phyloP scores from a whole-genome alignment of 768 basidiomycete species.

The Pluteus cervinus region DNA sequence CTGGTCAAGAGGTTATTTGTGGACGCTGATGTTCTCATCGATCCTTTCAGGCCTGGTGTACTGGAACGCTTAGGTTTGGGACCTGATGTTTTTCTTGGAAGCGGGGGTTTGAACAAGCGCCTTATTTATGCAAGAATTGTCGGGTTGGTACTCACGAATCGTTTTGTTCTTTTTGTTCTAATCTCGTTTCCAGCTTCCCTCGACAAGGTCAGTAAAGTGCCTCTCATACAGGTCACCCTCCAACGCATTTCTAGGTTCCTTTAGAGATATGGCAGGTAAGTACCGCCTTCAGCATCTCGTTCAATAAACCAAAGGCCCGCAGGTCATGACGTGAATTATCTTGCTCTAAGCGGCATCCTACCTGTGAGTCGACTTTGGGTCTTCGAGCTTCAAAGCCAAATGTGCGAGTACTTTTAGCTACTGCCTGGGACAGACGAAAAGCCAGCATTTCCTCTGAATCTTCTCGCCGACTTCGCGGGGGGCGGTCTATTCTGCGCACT shows the following conservation, averaged over 20 bases:
- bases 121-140: slow-evolving; percentile 72
- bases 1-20: slow-evolving; percentile 52
- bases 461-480: slow-evolving; percentile 80
- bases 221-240: background rate
- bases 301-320: background rate
- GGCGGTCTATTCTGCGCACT: slow-evolving; percentile 68
- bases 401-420: slow-evolving; percentile 35
- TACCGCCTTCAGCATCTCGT: background rate
- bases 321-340: slow-evolving; percentile 86
- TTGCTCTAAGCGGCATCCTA: slow-evolving; percentile 71
- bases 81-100: slow-evolving; percentile 65
- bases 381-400: background rate
- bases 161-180: slow-evolving; percentile 5
- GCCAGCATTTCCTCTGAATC: slow-evolving; percentile 67
- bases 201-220: slow-evolving; percentile 37
- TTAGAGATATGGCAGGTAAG: slow-evolving; percentile 74
- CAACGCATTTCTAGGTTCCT: slow-evolving; percentile 39
- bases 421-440: slow-evolving; percentile 58
- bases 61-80: slow-evolving; percentile 74
- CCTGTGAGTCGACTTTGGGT: slow-evolving; percentile 34
- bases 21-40: slow-evolving; percentile 74
- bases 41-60: slow-evolving; percentile 80
- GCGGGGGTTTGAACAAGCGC: slow-evolving; percentile 50
- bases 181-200: slow-evolving; percentile 41
- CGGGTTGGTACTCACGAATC: slow-evolving; percentile 41